phyloP scores from a whole-genome alignment of 129 eudicot species.

The Flaveria ramosissima region DNA sequence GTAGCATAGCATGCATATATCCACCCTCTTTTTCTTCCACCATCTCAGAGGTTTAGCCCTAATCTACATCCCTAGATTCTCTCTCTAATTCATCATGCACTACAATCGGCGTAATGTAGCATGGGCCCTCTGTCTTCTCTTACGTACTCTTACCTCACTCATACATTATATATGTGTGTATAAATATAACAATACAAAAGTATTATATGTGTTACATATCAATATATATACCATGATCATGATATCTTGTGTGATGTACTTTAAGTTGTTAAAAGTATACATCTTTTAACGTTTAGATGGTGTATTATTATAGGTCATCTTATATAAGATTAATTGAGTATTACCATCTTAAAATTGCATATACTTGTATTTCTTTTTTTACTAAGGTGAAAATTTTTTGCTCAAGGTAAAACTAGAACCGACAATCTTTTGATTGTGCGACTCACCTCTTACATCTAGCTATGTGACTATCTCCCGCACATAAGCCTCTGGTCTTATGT shows the following conservation, averaged over 20 bases:
- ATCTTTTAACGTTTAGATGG: not conserved
- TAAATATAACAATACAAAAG: not conserved
- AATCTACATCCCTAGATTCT: slow-evolving; percentile 44
- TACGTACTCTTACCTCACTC: slow-evolving; percentile 22
- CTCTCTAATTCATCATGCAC: slow-evolving; percentile 32
- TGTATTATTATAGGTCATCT: too few relatives aligned
- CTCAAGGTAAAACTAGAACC: too few relatives aligned
- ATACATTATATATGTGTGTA: slow-evolving; percentile 4
- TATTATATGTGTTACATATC: not conserved
- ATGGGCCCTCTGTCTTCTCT: slow-evolving; percentile 28
- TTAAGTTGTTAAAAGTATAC: not conserved
- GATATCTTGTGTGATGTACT: not conserved
- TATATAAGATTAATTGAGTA: too few relatives aligned
- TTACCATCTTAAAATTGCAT: too few relatives aligned
- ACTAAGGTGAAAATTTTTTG: too few relatives aligned
- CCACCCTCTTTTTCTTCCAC: slow-evolving; percentile 26
- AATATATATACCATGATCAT: too few relatives aligned
- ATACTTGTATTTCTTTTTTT: too few relatives aligned
- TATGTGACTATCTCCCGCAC: too few relatives aligned
- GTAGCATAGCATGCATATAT: slow-evolving; percentile 19
- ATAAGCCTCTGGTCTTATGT: too few relatives aligned
- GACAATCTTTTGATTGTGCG: too few relatives aligned
- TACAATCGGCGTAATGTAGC: slow-evolving; percentile 25
- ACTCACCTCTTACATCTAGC: too few relatives aligned
- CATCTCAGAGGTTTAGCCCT: slow-evolving; percentile 30